phyloP scores from a whole-genome alignment of 2,329 filamentous ascomycete genomes.

The Dactylellina haptotyla region DNA sequence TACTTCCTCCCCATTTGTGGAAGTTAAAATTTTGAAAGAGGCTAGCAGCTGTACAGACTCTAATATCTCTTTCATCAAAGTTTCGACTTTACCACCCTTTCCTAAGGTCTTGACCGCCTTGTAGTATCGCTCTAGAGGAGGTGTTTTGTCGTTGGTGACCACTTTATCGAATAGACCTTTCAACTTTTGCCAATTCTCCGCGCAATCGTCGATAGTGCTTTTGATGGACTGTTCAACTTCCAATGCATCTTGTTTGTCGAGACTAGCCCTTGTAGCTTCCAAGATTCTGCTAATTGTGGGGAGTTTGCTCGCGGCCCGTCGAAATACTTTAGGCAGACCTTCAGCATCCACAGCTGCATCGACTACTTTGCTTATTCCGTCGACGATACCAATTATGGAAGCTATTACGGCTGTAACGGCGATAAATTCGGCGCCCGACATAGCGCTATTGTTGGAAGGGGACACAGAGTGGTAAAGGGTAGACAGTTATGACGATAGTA shows the following conservation, averaged over 20 bases:
- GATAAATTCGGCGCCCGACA: neutral
- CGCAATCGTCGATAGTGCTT: neutral
- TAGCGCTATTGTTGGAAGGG: neutral
- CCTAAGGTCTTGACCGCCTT: constrained; percentile 25
- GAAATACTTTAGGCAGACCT: constrained; percentile 15
- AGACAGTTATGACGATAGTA: too few species aligned
- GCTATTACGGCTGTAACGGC: neutral
- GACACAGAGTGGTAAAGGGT: too few species aligned
- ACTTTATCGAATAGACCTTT: constrained; percentile 15
- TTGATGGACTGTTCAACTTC: neutral
- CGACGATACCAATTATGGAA: neutral
- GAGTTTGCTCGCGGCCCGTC: neutral
- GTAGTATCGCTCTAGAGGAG: constrained; percentile 1
- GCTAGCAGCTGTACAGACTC: constrained; percentile 10
- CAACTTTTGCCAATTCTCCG: constrained; percentile 5
- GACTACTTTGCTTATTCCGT: neutral
- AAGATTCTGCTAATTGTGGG: constrained; percentile 10
- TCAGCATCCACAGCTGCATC: neutral
- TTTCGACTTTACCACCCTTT: constrained; percentile 21
- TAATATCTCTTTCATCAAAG: constrained; percentile 16
- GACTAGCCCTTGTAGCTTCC: neutral
- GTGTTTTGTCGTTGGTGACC: neutral
- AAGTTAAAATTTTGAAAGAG: neutral
- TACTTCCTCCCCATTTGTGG: neutral
- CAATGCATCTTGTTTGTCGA: neutral